Evolutionary conservation across 352 stramenopile species (phyloP), one percentile per base, ranked within the genome.

Genomic region (Aphanomyces euteiches): DNA sequence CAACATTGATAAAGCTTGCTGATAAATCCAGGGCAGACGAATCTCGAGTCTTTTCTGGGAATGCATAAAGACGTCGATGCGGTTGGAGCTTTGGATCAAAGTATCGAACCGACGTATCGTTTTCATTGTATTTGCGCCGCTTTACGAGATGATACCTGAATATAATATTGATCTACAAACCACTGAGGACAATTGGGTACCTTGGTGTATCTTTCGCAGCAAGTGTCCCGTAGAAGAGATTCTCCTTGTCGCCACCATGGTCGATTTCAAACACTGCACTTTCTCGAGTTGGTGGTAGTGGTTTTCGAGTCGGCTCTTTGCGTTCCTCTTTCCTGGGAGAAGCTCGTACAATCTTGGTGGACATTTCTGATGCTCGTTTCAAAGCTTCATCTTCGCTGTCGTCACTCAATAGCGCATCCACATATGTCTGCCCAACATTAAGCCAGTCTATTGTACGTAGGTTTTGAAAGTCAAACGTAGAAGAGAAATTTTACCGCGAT

Each of bases 141-240:
- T 76, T 58, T 0, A 41, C 34, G 0, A 15, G 45, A 5, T 69
- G 41, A 5, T 70, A 66, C 60, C 74, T 66, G 28, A 28, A 45
- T 57, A 77, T 48, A 64, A 82, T 80, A 83, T 86, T 58, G 66
- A 39, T 17, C 83, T 80, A n/a, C 77, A 82, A 13, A 79, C 53
- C 4, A 91, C 12, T 70, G n/a, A 82, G 88, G 36, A 76, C 81
- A 43, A 93, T 74, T 12, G 70, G 38, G 48, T 92, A 93, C 17
- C 88, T 47, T 3, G 85, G 87, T 43, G 81, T 78, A 21, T 93
- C 83, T 19, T 88, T 72, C n/a, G 66, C 75, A 58, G 89, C 90
- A 13, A 88, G 73, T 2, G 82, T 82, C 21, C 87, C 85, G 40
- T 83, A 95, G 40, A 91, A 77, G 0, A 48, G 47, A 58, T 95